Evolutionary conservation across 2,329 filamentous ascomycete species (phyloP).

Genomic region (Magnaporthiopsis rhizophila): DNA sequence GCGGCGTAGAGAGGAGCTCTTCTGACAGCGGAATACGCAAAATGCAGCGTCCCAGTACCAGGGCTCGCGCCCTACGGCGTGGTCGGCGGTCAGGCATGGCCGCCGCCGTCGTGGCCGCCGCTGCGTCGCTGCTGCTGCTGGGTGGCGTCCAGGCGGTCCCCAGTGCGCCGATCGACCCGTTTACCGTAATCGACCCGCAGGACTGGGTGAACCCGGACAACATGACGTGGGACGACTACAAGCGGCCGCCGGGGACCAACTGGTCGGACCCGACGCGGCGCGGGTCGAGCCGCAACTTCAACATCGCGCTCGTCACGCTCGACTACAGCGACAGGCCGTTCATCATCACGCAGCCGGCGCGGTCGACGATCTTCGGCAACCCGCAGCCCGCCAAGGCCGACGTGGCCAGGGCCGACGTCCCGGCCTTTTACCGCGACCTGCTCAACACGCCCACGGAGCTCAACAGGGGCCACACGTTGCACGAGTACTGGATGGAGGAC

Average conservation of each 20-base stretch:
- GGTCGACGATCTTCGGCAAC: conserved; percentile 42
- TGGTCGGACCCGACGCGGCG: conserved; percentile 37
- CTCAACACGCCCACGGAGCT: conserved; percentile 40
- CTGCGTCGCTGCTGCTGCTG: conserved; percentile 1
- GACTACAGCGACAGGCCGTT: conserved; percentile 43
- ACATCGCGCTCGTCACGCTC: conserved; percentile 44
- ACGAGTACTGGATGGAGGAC: conserved; percentile 52
- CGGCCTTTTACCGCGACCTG: conserved; percentile 40
- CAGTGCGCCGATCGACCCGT: conserved; percentile 26
- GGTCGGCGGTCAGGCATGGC: background rate
- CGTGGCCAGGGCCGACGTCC: conserved; percentile 36
- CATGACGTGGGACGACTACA: conserved; percentile 45
- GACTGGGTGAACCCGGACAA: conserved; percentile 45
- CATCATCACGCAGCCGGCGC: conserved; percentile 34
- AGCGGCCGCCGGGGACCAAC: conserved; percentile 35
- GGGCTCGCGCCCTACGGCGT: background rate
- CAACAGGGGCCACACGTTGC: conserved; percentile 43
- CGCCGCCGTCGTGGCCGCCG: background rate
- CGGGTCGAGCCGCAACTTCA: conserved; percentile 43
- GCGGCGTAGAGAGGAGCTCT: background rate
- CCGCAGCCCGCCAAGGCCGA: conserved; percentile 34
- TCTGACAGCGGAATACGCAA: background rate
- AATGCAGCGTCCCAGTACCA: background rate
- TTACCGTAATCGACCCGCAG: conserved; percentile 41
- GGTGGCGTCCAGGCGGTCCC: conserved; percentile 2